Percentiles rank a stretch among this genome's conserved stretches.
phyloP scores from a whole-genome alignment of 2,329 filamentous ascomycete species.

The Tothia fuscella region DNA sequence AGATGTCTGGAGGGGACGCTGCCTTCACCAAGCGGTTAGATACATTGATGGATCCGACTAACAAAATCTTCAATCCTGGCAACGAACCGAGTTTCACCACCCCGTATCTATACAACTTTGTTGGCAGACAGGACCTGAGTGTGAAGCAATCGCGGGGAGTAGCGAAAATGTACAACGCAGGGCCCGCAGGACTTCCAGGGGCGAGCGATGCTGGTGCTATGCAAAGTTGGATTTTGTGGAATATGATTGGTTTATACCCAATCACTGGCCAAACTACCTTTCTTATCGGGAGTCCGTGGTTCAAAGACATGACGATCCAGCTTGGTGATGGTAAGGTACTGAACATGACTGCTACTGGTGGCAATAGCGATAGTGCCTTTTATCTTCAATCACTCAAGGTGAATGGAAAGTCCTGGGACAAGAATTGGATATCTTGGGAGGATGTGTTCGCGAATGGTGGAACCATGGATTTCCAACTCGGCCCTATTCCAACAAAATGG shows the following conservation, averaged over 20 bases:
- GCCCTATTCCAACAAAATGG: constrained; percentile 41
- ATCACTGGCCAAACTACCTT: constrained; percentile 58
- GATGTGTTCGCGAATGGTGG: constrained; percentile 55
- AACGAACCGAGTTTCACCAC: constrained; percentile 57
- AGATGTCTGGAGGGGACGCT: constrained; percentile 41
- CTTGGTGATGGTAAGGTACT: constrained; percentile 45
- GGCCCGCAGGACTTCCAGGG: constrained; percentile 48
- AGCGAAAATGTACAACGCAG: constrained; percentile 49
- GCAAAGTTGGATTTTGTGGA: constrained; percentile 51
- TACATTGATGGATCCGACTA: constrained; percentile 46
- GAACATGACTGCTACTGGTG: constrained; percentile 41
- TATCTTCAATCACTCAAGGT: constrained; percentile 57
- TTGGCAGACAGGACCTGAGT: constrained; percentile 48
- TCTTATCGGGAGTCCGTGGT: constrained; percentile 39
- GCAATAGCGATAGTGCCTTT: constrained; percentile 31
- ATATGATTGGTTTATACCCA: constrained; percentile 49
- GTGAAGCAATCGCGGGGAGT: constrained; percentile 47
- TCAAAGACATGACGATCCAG: constrained; percentile 42
- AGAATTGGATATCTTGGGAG: constrained; percentile 53
- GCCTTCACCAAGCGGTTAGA: constrained; percentile 48
- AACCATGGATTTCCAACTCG: constrained; percentile 53
- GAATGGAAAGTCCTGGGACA: constrained; percentile 51
- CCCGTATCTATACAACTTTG: constrained; percentile 59
- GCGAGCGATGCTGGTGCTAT: constrained; percentile 63
- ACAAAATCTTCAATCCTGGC: constrained; percentile 52